Evolutionary conservation across 108 stramenopile genomes (phyloP).

Genomic region (Schizochytrium sp.): DNA sequence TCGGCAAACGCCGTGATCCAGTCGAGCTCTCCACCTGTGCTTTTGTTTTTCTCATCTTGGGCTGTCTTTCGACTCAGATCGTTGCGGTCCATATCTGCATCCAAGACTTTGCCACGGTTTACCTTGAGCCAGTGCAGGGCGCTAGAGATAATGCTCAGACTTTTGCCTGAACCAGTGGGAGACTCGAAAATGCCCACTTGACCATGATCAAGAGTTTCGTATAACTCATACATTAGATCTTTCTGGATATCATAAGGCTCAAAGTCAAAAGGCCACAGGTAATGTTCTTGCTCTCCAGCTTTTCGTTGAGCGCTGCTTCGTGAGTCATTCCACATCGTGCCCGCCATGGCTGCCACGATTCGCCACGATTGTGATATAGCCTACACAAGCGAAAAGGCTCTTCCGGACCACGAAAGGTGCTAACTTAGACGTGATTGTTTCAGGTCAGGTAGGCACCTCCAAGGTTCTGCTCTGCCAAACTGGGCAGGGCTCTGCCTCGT

Average conservation of each 20-base stretch:
- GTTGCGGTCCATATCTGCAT: slow-evolving; percentile 63
- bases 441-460: too few species aligned
- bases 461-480: too few species aligned
- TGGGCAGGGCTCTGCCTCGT: too few species aligned
- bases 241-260: slow-evolving; percentile 71
- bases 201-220: slow-evolving; percentile 66
- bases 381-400: too few species aligned
- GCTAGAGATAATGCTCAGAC: slow-evolving; percentile 74
- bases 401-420: too few species aligned
- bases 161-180: slow-evolving; percentile 76
- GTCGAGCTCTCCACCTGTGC: neutral
- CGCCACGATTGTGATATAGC: too few species aligned
- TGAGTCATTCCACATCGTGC: too few species aligned
- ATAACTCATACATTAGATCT: slow-evolving; percentile 68
- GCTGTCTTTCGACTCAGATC: slow-evolving; percentile 36
- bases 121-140: slow-evolving; percentile 74
- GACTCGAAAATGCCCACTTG: slow-evolving; percentile 74
- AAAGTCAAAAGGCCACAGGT: slow-evolving; percentile 70
- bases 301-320: too few species aligned
- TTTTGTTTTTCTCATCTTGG: neutral
- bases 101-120: neutral
- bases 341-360: too few species aligned
- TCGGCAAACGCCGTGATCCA: neutral
- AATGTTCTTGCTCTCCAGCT: neutral
- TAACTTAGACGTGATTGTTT: too few species aligned